Evolutionary conservation across 768 basidiomycete species (phyloP).

Genomic region (Fibroporia radiculosa): DNA sequence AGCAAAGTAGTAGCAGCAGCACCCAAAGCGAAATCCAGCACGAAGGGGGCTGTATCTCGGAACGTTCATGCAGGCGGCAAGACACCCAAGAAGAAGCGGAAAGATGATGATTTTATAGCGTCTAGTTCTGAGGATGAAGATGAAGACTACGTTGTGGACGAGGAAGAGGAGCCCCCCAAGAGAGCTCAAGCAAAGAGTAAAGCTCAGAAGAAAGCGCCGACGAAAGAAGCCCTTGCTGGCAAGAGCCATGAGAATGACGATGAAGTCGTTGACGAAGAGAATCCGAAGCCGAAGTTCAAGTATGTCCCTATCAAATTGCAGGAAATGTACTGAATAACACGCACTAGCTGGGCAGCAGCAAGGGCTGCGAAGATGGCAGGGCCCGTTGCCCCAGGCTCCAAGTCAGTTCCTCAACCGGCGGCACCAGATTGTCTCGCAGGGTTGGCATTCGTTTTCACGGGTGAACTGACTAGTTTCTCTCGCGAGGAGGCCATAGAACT

Average conservation of each 20-base stretch:
- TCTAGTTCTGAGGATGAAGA: slow-evolving; percentile 20
- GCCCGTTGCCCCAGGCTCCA: slow-evolving; percentile 49
- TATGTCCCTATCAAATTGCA: slow-evolving; percentile 13
- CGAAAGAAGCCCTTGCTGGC: slow-evolving; percentile 10
- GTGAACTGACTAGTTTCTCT: slow-evolving; percentile 80
- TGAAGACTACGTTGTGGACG: slow-evolving; percentile 15
- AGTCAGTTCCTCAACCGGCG: slow-evolving; percentile 56
- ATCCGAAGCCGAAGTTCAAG: slow-evolving; percentile 29
- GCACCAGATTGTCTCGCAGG: slow-evolving; percentile 81
- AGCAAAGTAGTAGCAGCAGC: slow-evolving; percentile 11
- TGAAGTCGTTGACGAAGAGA: slow-evolving; percentile 9
- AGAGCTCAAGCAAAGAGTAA: slow-evolving; percentile 12
- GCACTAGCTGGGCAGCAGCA: slow-evolving; percentile 39
- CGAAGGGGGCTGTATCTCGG: slow-evolving; percentile 6
- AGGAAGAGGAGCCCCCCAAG: slow-evolving; percentile 13
- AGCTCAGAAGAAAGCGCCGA: slow-evolving; percentile 11
- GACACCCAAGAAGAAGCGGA: slow-evolving; percentile 23
- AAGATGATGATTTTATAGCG: slow-evolving; percentile 28
- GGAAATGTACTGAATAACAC: no score
- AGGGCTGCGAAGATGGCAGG: slow-evolving; percentile 55
- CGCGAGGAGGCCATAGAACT: slow-evolving; percentile 83
- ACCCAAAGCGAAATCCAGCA: slow-evolving; percentile 2
- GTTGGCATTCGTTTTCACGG: slow-evolving; percentile 91
- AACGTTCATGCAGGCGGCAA: slow-evolving; percentile 14
- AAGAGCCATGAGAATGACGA: slow-evolving; percentile 9